Percentiles rank a stretch among this genome's conserved stretches.
These are phyloP conservation scores for Aciculoconidium aculeatum DNA, from an alignment of 805 yeast genomes.

Conservation along the genomic window DNA sequence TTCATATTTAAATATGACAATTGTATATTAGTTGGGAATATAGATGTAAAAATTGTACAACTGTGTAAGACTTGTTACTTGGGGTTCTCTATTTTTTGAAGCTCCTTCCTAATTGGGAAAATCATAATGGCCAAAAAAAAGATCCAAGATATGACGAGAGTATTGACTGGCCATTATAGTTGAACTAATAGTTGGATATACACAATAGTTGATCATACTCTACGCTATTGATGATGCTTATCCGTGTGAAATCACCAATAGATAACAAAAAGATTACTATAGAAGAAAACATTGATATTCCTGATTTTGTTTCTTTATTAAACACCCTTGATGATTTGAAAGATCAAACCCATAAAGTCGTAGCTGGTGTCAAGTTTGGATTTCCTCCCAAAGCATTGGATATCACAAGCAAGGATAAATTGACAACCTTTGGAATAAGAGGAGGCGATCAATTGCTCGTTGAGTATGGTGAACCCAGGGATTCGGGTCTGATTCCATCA, in stretches of 20 bases:
- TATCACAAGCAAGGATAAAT: slow-evolving; percentile 13
- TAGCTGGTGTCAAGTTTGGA: slow-evolving; percentile 40
- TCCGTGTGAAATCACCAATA: too few relatives aligned
- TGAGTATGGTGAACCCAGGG: slow-evolving; percentile 14
- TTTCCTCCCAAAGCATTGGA: slow-evolving; percentile 54
- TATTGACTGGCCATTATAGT: too few relatives aligned
- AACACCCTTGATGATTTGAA: slow-evolving; percentile 9
- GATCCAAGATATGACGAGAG: too few relatives aligned
- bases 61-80: too few relatives aligned
- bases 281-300: slow-evolving; percentile 2
- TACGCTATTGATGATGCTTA: too few relatives aligned
- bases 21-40: slow-evolving; percentile 5
- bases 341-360: background rate
- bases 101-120: too few relatives aligned
- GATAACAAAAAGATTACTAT: slow-evolving; percentile 5
- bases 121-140: too few relatives aligned
- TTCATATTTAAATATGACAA: background rate
- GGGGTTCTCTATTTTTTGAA: too few relatives aligned
- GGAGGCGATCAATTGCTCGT: slow-evolving; percentile 56
- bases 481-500: slow-evolving; percentile 16
- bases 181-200: too few relatives aligned
- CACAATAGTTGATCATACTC: too few relatives aligned
- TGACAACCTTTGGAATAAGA: slow-evolving; percentile 42
- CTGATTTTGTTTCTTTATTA: slow-evolving; percentile 4
- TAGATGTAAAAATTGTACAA: too few relatives aligned